Evolutionary conservation across 129 eudicot species (phyloP), one percentile per base, ranked within the genome.

Genomic region (Pulicaria dysenterica): DNA sequence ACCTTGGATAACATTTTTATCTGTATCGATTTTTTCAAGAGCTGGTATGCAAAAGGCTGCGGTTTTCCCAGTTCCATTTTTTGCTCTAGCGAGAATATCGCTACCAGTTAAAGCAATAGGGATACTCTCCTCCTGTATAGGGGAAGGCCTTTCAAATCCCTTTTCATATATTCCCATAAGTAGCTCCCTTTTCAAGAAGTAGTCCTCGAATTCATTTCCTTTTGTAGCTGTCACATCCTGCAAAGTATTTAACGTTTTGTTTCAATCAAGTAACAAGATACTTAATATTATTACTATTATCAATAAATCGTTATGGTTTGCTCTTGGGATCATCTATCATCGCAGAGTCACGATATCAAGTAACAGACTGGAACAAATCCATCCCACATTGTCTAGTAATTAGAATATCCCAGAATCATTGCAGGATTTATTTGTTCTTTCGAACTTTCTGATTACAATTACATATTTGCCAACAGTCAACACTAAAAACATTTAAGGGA

Each of bases 11-110:
- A 80, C 83, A 77, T 89, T 89, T 60, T 76, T 79, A 24, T 86
- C 88, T 7, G 72, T 70, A 62, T 89, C 92, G 19, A 89, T 84
- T 49, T 89, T 89, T 72, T 89, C 96, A 72, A 89, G 76, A 42
- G 90, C 92, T 50, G 96, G 96, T 34, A 89, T 83, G 77, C 98
- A 92, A 72, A 87, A 87, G 31, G 93, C 85, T 14, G 87, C 87
- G 8, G 93, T 84, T 70, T 87, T 84, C 36, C 93, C 89, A 4
- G 93, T 86, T 44, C 88, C 92, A 46, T 81, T 78, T 67, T 85
- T 85, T 3, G 89, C 86, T 79, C 89, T 78, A 5, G 93, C 93
- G 19, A 84, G 87, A 57, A 84, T 87, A 79, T 87, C 87, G 69
- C 87, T 81, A 12, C 93, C 93, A 51, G 93, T 87, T 49, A 87